These are phyloP conservation scores for Cystobasidium sp. DNA, from an alignment of 1,284 basidiomycete species.

Conservation along the genomic window DNA sequence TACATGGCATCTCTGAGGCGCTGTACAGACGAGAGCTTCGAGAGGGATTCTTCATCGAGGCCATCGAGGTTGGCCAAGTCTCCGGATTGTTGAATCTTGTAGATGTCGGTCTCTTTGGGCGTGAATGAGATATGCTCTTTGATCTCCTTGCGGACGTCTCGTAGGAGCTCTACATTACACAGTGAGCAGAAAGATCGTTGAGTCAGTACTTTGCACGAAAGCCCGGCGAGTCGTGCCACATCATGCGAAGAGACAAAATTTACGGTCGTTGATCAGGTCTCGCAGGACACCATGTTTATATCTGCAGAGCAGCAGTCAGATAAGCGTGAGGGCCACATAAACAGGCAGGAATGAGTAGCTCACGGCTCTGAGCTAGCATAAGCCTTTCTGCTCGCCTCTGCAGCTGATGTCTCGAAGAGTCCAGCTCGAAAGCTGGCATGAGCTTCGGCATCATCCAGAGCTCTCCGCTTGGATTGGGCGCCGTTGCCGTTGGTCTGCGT, in stretches of 20 bases:
- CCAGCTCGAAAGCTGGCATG: conserved; percentile 26
- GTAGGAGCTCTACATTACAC: conserved; percentile 46
- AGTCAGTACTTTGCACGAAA: not conserved
- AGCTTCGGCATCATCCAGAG: conserved; percentile 25
- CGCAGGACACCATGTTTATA: conserved; percentile 85
- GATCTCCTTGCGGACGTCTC: conserved; percentile 58
- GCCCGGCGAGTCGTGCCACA: too few relatives aligned
- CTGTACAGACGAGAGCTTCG: conserved; percentile 76
- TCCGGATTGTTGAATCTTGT: conserved; percentile 98
- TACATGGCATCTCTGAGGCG: conserved; percentile 90
- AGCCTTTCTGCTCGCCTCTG: conserved; percentile 16
- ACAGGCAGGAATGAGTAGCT: not conserved
- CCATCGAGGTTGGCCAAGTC: conserved; percentile 91
- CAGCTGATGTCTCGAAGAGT: conserved; percentile 15
- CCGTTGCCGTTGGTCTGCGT: not conserved
- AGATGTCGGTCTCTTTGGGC: conserved; percentile 98
- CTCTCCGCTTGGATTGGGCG: conserved; percentile 6
- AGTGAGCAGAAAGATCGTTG: conserved; percentile 7
- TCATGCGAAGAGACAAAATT: conserved; percentile 70
- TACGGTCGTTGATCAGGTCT: conserved; percentile 65
- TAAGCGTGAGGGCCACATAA: too few relatives aligned
- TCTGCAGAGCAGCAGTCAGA: conserved; percentile 32
- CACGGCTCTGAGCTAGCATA: conserved; percentile 29
- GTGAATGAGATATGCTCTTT: conserved; percentile 85
- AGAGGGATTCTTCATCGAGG: conserved; percentile 74